phyloP scores from a whole-genome alignment of 192 early-diverging fungal genomes.

The Chytriomyces sp. region DNA sequence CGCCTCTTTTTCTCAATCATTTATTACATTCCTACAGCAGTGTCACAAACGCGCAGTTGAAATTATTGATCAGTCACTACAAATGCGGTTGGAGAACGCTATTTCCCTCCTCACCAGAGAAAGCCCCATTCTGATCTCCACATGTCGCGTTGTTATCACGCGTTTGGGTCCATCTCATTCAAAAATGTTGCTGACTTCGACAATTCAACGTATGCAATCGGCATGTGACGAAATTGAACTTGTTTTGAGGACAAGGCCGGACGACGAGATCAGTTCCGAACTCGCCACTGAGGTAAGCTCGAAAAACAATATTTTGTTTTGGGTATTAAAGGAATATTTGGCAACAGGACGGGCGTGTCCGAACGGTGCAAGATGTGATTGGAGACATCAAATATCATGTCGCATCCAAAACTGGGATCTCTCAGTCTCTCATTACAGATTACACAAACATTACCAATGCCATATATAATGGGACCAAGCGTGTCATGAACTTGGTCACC shows the following conservation, averaged over 20 bases:
- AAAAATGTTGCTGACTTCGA: neutral
- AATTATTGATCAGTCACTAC: conserved; percentile 35
- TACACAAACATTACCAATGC: neutral
- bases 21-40: conserved; percentile 40
- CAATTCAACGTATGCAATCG: conserved; percentile 25
- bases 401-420: neutral
- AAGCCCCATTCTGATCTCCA: conserved; percentile 40
- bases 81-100: conserved; percentile 38
- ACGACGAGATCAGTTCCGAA: conserved; percentile 33
- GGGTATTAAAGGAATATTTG: neutral
- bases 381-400: neutral
- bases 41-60: conserved; percentile 42
- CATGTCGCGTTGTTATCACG: conserved; percentile 34
- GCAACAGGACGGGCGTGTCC: neutral
- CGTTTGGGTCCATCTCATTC: conserved; percentile 13
- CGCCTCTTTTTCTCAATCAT: conserved; percentile 30
- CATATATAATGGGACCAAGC: conserved; percentile 10
- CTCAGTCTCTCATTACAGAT: neutral
- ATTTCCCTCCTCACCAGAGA: conserved; percentile 30
- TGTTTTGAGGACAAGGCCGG: conserved; percentile 38
- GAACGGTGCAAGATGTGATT: conserved; percentile 4
- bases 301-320: no score
- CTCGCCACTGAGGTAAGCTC: conserved; percentile 21
- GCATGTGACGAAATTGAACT: conserved; percentile 38
- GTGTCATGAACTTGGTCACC: conserved; percentile 10